A percentile compares a stretch with the other conserved stretches of the same genome.
Conservation (phyloP, 768 basidiomycete genomes). For the Suillus discolor region DNA sequence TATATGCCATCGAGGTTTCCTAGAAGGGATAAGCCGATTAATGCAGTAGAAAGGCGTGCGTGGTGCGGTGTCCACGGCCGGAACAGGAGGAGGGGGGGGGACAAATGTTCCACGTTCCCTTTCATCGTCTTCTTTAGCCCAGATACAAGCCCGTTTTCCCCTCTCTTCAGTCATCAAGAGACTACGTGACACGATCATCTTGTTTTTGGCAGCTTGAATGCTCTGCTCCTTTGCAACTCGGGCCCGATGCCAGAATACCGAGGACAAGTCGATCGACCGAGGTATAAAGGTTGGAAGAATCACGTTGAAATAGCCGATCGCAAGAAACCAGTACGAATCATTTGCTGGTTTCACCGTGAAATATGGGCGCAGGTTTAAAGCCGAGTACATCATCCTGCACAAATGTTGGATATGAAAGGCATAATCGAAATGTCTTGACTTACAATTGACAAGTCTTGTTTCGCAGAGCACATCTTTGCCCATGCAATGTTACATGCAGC, state of each 20-base stretch:
- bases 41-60: conserved; percentile 58
- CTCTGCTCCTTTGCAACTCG: conserved; percentile 70
- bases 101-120: conserved; percentile 47
- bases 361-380: conserved; percentile 75
- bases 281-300: conserved; percentile 76
- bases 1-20: conserved; percentile 85
- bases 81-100: conserved; percentile 24
- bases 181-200: conserved; percentile 62
- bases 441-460: conserved; percentile 56
- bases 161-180: conserved; percentile 68
- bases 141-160: conserved; percentile 58
- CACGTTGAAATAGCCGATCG: conserved; percentile 84
- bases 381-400: conserved; percentile 80
- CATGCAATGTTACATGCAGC: conserved; percentile 77
- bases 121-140: conserved; percentile 79
- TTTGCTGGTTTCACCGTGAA: conserved; percentile 45
- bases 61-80: conserved; percentile 25
- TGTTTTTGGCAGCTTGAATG: conserved; percentile 59
- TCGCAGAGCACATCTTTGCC: conserved; percentile 50
- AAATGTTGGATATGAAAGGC: background rate
- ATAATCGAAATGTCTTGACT: conserved; percentile 19
- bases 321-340: conserved; percentile 79
- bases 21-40: conserved; percentile 81
- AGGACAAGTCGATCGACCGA: conserved; percentile 35
- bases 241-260: conserved; percentile 77